Base-by-base conservation (phyloP, 2,329 filamentous ascomycete species). In the Blastomyces gilchristii region DNA sequence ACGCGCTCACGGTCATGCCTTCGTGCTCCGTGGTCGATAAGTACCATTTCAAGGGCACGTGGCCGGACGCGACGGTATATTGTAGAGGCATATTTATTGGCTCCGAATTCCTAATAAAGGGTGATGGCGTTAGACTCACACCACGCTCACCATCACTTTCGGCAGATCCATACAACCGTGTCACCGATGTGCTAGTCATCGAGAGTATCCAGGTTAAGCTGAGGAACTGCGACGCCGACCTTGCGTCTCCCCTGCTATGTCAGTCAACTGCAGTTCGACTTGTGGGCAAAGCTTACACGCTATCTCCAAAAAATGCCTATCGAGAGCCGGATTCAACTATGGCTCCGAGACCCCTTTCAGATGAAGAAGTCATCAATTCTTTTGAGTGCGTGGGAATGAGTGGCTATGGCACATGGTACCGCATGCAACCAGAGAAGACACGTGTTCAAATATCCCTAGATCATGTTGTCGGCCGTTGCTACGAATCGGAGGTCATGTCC, bases 61-160 rank as follows among this genome's bases (percentile, higher is more conserved):
- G 83, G 82, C 82, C 83, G 0, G 71, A 80, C 18, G 82, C 81
- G 0, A 75, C 72, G 0, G 76, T 87, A n/a, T 79, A 77, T 61
- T 81, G 78, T 63, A 76, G 78, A 58, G 83, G 81, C 0, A 76
- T 85, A 7, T 86, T 80, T 65, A 70, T 87, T 2, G 84, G 85
- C 0, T 69, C 80, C 2, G 85, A 87, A 68, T 72, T 85, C 39
- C 69, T 86, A 12, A 73, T 77, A 5, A 69, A 81, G 4, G 82
- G 82, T 0, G 85, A 87, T 64, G 73, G 76, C 0, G 78, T 86
- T 1, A 81, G 83, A 5, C 70, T 87, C 2, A 72, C 75, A 62
- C 77, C 78, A 61, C 68, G 61, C 43, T 66, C 62, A 12, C 67
- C 64, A 62, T 22, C 9, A 63, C 64, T 22, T 3, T 41, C 37